Percentiles rank a stretch among this genome's conserved stretches.
Evolutionary conservation across 177 flowering plant species (phyloP).

Genomic region (Vitis hybrid): DNA sequence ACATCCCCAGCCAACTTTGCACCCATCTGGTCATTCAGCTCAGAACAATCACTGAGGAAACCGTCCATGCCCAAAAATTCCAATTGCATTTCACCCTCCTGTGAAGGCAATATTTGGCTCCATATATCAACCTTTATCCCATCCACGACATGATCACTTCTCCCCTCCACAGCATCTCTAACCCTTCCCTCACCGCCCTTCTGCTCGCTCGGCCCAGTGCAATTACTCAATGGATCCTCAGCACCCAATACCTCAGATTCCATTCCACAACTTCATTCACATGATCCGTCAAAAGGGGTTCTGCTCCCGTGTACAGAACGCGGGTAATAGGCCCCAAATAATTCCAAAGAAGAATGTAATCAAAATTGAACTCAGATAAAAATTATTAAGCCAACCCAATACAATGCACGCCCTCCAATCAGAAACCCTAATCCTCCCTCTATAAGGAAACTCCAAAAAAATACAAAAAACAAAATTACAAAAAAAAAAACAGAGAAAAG

Average conservation of each 20-base stretch:
- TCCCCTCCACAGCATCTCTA: too few species aligned
- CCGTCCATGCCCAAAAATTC: background rate
- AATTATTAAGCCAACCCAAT: background rate
- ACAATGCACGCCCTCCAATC: conserved; percentile 14
- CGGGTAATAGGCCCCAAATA: too few species aligned
- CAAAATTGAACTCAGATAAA: background rate
- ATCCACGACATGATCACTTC: background rate
- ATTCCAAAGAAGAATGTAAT: background rate
- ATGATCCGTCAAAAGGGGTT: too few species aligned
- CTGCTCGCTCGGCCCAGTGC: too few species aligned
- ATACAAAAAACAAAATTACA: background rate
- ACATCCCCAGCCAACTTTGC: background rate
- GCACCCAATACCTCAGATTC: too few species aligned
- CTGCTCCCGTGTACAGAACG: too few species aligned
- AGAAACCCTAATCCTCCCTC: conserved; percentile 1
- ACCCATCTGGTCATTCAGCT: conserved; percentile 2
- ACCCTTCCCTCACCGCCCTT: too few species aligned
- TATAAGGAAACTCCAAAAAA: background rate
- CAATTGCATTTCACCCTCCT: conserved; percentile 4
- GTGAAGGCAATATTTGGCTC: too few species aligned
- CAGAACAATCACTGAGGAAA: conserved; percentile 4
- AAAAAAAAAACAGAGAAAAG: background rate
- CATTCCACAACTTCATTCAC: too few species aligned
- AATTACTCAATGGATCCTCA: too few species aligned
- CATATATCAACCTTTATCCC: background rate